Evolutionary conservation across 2,329 filamentous ascomycete species (phyloP).

Genomic region (Fusarium zealandicum): DNA sequence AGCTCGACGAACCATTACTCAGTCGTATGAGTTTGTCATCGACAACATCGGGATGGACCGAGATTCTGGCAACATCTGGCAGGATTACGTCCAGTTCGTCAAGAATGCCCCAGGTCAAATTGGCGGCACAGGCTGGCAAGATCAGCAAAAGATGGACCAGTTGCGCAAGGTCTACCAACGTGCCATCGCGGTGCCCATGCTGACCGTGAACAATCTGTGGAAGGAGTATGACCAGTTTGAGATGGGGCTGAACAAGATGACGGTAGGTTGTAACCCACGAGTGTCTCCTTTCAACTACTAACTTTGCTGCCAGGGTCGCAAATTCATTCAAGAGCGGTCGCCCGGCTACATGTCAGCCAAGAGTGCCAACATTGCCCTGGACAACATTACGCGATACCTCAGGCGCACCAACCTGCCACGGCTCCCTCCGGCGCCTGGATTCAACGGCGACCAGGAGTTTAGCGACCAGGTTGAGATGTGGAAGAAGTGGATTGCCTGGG

Average conservation of each 20-base stretch:
- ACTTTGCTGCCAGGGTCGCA: slow-evolving; percentile 71
- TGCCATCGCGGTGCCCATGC: slow-evolving; percentile 86
- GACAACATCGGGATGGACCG: slow-evolving; percentile 90
- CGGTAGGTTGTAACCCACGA: slow-evolving; percentile 60
- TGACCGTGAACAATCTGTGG: slow-evolving; percentile 85
- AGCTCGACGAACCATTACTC: slow-evolving; percentile 79
- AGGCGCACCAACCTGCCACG: slow-evolving; percentile 79
- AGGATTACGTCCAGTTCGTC: slow-evolving; percentile 93
- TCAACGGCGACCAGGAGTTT: slow-evolving; percentile 86
- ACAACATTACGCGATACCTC: slow-evolving; percentile 82
- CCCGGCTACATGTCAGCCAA: slow-evolving; percentile 96
- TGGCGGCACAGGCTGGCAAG: slow-evolving; percentile 90
- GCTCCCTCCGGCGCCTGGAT: slow-evolving; percentile 83
- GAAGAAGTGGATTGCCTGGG: slow-evolving; percentile 95
- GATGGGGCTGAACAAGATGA: slow-evolving; percentile 90
- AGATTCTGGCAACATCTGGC: slow-evolving; percentile 88
- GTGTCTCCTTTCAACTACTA: slow-evolving; percentile 26
- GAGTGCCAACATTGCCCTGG: slow-evolving; percentile 86
- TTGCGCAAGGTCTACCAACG: slow-evolving; percentile 91
- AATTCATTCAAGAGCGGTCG: slow-evolving; percentile 92
- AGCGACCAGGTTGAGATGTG: slow-evolving; percentile 84
- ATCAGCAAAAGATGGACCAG: slow-evolving; percentile 96
- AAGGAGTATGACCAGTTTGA: slow-evolving; percentile 98
- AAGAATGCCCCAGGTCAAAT: slow-evolving; percentile 85
- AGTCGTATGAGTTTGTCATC: slow-evolving; percentile 92